Evolutionary conservation across 768 basidiomycete genomes (phyloP), one percentile per base, ranked within the genome.

Genomic region (Coprinellus aureogranulatus): DNA sequence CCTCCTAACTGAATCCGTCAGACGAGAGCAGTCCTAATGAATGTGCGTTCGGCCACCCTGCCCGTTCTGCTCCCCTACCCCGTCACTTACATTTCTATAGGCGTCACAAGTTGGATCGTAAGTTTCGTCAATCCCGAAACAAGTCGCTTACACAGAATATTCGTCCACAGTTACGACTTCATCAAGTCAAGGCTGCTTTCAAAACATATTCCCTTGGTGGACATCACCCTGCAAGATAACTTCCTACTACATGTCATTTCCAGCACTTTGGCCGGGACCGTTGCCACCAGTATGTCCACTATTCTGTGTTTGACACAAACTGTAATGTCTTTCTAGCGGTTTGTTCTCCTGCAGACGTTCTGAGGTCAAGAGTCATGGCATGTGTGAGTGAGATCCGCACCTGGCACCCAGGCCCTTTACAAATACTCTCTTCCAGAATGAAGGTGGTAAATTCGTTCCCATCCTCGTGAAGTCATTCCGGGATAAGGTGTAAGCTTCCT

Each of bases 31-130:
- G 70, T 87, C 9, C 70, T 90, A 25, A 90, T 90, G 89, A 90
- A 90, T 68, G 88, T 89, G 68, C 66, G 85, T 71, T 16, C 57
- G 53, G 46, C 58, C 20, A 42, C 54, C 44, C 18, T 23, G 55
- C n/a, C n/a, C n/a, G n/a, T n/a, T n/a, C n/a, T n/a, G n/a, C n/a
- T n/a, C n/a, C n/a, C n/a, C n/a, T n/a, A n/a, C n/a, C n/a, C n/a
- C n/a, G n/a, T n/a, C n/a, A n/a, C n/a, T n/a, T n/a, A n/a, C n/a
- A n/a, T 31, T 20, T 44, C 25, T 10, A 25, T 60, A 91, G 89
- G 81, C 81, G 30, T 91, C 90, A 22, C 90, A 92, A 81, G 87
- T 91, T 46, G 87, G 85, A 74, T 91, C 90, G 90, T 91, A 70
- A 76, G 90, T n/a, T 4, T 5, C 14, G 30, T 22, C 80, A 47